A percentile compares a stretch with the other conserved stretches of the same genome.
Conservation (phyloP, 371 early-diverging fungal species). For the Apophysomyces trapeziformis region DNA sequence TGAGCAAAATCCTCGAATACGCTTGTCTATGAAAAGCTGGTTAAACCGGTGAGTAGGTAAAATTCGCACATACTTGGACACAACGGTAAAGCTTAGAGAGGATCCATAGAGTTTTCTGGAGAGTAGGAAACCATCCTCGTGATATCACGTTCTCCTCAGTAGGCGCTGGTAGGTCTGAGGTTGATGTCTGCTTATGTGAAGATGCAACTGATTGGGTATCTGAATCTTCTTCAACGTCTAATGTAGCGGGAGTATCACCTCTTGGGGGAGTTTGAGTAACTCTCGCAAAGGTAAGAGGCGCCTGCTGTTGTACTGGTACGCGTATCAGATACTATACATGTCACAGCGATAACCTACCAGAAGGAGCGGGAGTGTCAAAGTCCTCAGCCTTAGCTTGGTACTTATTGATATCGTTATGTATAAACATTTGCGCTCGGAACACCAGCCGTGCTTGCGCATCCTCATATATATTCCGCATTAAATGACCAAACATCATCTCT, state of each 20-base stretch:
- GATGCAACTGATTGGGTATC: conserved; percentile 23
- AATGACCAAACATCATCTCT: conserved; percentile 63
- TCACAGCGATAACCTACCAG: conserved; percentile 10
- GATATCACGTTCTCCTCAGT: conserved; percentile 41
- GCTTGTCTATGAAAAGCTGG: conserved; percentile 43
- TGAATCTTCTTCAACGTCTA: conserved; percentile 45
- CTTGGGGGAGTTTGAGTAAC: neutral
- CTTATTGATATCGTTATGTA: conserved; percentile 76
- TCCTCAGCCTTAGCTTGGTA: conserved; percentile 76
- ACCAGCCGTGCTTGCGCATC: conserved; percentile 86
- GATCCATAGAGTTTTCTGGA: conserved; percentile 80
- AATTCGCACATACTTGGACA: conserved; percentile 59
- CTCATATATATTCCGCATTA: conserved; percentile 76
- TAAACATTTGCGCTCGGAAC: conserved; percentile 84
- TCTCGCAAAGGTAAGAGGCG: conserved; percentile 31
- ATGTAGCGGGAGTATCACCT: conserved; percentile 33
- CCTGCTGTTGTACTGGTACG: conserved; percentile 14
- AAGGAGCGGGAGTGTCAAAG: conserved; percentile 38
- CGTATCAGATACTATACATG: neutral
- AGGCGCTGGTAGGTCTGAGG: conserved; percentile 43
- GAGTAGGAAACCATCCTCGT: conserved; percentile 81
- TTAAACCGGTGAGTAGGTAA: neutral
- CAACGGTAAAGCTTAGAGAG: conserved; percentile 80
- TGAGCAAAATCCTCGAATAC: conserved; percentile 87
- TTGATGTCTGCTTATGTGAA: conserved; percentile 21